Conservation (phyloP, 345 rosid species). For the Brassica juncea region DNA sequence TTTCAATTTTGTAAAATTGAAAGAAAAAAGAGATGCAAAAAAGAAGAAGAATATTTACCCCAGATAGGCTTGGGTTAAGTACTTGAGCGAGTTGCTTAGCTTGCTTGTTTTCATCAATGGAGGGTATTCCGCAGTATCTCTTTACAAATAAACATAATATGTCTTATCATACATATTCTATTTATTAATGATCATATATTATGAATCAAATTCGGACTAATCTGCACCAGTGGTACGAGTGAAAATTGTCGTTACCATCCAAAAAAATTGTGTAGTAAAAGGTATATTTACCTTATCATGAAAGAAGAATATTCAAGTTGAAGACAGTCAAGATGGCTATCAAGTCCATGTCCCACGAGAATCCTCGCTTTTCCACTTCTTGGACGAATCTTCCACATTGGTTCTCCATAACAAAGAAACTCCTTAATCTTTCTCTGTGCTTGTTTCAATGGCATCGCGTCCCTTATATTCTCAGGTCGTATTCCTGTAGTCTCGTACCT, state of each 20-base stretch:
- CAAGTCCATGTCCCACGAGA: constrained; percentile 88
- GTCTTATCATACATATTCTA: background rate
- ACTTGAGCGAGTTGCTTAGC: constrained; percentile 83
- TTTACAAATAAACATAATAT: background rate
- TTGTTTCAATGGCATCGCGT: constrained; percentile 66
- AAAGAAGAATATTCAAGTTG: constrained; percentile 67
- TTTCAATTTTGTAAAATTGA: background rate
- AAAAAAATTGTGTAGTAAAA: background rate
- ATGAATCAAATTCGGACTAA: background rate
- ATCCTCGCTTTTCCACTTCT: constrained; percentile 73
- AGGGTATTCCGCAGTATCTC: constrained; percentile 79
- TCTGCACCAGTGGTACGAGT: background rate
- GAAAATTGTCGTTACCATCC: background rate
- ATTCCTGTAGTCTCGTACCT: constrained; percentile 83
- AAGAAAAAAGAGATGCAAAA: background rate
- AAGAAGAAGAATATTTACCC: background rate
- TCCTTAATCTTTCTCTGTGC: constrained; percentile 77
- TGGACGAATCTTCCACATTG: constrained; percentile 32
- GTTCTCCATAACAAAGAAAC: constrained; percentile 77
- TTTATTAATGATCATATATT: background rate
- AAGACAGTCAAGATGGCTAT: constrained; percentile 66
- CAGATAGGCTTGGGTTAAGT: constrained; percentile 36
- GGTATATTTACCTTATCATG: constrained; percentile 63
- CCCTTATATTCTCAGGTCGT: constrained; percentile 60
- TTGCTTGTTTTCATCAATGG: constrained; percentile 91